phyloP scores from a whole-genome alignment of 2,329 filamentous ascomycete species.

The Aspergillus pseudoterreus region DNA sequence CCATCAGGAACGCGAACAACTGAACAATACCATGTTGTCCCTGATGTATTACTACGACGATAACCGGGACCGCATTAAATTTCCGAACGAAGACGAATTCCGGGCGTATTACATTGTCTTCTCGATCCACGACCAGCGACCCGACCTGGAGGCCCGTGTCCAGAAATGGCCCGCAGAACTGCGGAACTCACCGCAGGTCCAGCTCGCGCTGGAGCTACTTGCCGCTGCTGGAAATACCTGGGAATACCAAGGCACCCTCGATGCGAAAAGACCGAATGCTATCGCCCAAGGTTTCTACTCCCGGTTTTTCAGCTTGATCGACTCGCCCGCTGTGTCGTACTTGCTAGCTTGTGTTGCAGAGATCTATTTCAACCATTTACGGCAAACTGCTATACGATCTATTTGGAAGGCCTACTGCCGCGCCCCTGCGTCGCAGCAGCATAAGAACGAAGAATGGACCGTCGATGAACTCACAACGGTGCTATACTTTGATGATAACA shows the following conservation, averaged over 20 bases:
- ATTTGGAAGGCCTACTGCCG: constrained; percentile 53
- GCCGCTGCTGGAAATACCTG: constrained; percentile 53
- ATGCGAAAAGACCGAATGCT: constrained; percentile 46
- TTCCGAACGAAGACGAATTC: constrained; percentile 62
- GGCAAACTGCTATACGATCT: constrained; percentile 53
- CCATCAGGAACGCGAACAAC: constrained; percentile 61
- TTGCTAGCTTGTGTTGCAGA: constrained; percentile 63
- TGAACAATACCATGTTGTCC: constrained; percentile 60
- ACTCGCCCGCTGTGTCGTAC: constrained; percentile 55
- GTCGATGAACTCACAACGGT: constrained; percentile 49
- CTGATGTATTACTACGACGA: constrained; percentile 60
- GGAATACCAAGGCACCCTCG: constrained; percentile 50
- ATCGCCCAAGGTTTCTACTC: constrained; percentile 58
- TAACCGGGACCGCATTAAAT: constrained; percentile 45
- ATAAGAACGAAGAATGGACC: constrained; percentile 55
- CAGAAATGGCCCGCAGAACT: constrained; percentile 53
- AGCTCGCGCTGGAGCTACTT: constrained; percentile 55
- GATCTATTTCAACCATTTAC: constrained; percentile 58
- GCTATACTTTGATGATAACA: constrained; percentile 54
- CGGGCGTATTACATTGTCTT: constrained; percentile 59
- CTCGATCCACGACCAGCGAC: constrained; percentile 50
- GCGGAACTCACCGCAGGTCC: constrained; percentile 50
- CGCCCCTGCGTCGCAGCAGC: constrained; percentile 44
- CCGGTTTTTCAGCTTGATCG: constrained; percentile 55
- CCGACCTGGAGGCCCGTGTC: constrained; percentile 56